Percentiles rank a stretch among this genome's conserved stretches.
phyloP scores from a whole-genome alignment of 1,284 basidiomycete species.

The Spongiforma sp. region DNA sequence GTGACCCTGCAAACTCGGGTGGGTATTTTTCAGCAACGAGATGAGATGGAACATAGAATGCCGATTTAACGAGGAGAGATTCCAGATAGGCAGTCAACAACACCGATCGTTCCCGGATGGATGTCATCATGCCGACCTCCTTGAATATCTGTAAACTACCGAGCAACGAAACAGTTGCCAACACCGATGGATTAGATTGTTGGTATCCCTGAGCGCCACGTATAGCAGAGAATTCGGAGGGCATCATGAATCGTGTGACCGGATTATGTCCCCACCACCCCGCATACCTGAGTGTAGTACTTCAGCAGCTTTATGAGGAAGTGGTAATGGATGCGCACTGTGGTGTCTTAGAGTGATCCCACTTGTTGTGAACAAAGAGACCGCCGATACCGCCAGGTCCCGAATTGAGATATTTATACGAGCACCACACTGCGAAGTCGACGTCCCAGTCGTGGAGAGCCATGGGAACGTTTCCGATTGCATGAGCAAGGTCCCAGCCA shows the following conservation, averaged over 20 bases:
- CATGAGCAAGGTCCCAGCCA: constrained; percentile 98
- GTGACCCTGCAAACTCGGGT: constrained; percentile 16
- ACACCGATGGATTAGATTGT: constrained; percentile 90
- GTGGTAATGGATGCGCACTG: constrained; percentile 49
- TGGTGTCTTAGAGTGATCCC: constrained; percentile 62
- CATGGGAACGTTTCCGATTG: constrained; percentile 91
- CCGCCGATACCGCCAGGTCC: constrained; percentile 98
- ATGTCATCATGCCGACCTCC: constrained; percentile 73
- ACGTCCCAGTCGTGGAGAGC: constrained; percentile 92
- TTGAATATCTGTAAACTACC: constrained; percentile 86
- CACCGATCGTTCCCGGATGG: constrained; percentile 72
- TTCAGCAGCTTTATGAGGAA: constrained; percentile 16
- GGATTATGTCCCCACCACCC: constrained; percentile 99
- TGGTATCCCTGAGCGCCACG: constrained; percentile 95
- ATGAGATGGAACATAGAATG: constrained; percentile 60
- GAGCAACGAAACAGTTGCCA: constrained; percentile 80
- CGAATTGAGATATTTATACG: constrained; percentile 97
- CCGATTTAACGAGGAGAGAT: constrained; percentile 61
- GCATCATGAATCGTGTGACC: constrained; percentile 91
- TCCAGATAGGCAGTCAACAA: constrained; percentile 78
- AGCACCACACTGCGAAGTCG: constrained; percentile 98
- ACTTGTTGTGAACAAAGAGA: constrained; percentile 86
- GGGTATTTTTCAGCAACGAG: constrained; percentile 44
- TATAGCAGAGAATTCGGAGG: constrained; percentile 80
- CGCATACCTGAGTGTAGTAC: constrained; percentile 62